Evolutionary conservation across 192 early-diverging fungal species (phyloP).

Genomic region (Diversispora epigaea): DNA sequence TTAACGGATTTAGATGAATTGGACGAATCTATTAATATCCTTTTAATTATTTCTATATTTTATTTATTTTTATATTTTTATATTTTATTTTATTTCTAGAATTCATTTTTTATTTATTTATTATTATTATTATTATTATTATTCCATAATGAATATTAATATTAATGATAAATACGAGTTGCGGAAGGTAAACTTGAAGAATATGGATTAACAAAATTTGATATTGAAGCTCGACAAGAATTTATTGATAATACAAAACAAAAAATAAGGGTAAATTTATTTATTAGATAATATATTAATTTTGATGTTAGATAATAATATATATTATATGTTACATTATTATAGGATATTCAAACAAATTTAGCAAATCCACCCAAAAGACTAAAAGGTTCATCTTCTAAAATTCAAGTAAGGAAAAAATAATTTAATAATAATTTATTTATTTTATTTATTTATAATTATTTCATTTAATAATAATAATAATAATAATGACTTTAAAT

Average conservation of each 20-base stretch:
- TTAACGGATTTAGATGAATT: too few relatives aligned
- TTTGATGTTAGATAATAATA: not conserved
- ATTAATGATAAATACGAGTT: constrained; percentile 12
- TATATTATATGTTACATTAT: not conserved
- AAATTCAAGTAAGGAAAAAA: too few relatives aligned
- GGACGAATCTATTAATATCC: too few relatives aligned
- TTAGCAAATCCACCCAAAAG: too few relatives aligned
- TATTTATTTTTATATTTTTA: too few relatives aligned
- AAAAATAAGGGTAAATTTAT: constrained; percentile 5
- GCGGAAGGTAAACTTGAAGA: not conserved
- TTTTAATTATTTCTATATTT: too few relatives aligned
- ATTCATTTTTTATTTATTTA: not conserved
- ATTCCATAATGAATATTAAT: constrained; percentile 32
- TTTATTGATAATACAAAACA: constrained; percentile 13
- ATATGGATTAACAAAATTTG: constrained; percentile 15
- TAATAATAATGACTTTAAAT: not conserved
- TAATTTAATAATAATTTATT: too few relatives aligned
- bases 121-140: constrained; percentile 19
- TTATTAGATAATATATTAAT: constrained; percentile 4
- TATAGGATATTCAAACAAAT: not conserved
- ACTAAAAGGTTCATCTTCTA: too few relatives aligned
- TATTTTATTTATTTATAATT: too few relatives aligned
- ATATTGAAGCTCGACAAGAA: constrained; percentile 19
- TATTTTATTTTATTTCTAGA: constrained; percentile 35
- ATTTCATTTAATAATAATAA: too few relatives aligned